These are phyloP conservation scores for Diaporthe sp. DNA, from an alignment of 2,329 filamentous ascomycete genomes.

Conservation along the genomic window DNA sequence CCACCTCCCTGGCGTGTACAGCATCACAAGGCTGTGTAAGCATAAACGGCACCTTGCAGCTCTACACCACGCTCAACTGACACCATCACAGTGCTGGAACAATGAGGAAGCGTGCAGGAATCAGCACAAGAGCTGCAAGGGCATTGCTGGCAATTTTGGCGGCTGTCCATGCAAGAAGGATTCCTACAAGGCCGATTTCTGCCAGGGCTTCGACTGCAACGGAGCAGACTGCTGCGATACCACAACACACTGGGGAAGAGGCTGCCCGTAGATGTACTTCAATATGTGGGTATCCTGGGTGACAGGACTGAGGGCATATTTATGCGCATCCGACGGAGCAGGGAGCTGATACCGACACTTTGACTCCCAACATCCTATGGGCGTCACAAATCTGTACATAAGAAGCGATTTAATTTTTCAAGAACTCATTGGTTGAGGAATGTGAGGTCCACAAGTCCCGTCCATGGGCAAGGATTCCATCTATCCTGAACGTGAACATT, in stretches of 20 bases:
- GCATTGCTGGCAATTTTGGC: constrained; percentile 4
- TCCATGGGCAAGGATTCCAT: neutral
- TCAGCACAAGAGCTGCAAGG: constrained; percentile 21
- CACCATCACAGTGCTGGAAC: constrained; percentile 2
- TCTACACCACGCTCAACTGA: neutral
- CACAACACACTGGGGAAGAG: neutral
- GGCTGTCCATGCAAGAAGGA: neutral
- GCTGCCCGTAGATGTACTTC: neutral
- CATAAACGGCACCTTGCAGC: neutral
- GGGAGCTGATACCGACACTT: neutral
- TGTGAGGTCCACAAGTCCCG: neutral
- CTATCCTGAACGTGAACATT: neutral
- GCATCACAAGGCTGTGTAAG: constrained; percentile 14
- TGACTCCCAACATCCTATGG: too few species aligned
- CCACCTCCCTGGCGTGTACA: neutral
- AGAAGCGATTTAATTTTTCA: too few species aligned
- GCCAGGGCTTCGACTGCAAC: constrained; percentile 4
- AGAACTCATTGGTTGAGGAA: neutral
- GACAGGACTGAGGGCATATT: neutral
- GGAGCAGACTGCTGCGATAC: constrained; percentile 9
- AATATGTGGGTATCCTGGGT: neutral
- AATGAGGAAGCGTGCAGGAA: constrained; percentile 3
- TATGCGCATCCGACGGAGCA: too few species aligned
- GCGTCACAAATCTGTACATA: neutral
- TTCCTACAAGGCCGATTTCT: constrained; percentile 12